A percentile compares a stretch with the other conserved stretches of the same genome.
phyloP scores from a whole-genome alignment of 257 asterid species.

The Nicotiana undulata region DNA sequence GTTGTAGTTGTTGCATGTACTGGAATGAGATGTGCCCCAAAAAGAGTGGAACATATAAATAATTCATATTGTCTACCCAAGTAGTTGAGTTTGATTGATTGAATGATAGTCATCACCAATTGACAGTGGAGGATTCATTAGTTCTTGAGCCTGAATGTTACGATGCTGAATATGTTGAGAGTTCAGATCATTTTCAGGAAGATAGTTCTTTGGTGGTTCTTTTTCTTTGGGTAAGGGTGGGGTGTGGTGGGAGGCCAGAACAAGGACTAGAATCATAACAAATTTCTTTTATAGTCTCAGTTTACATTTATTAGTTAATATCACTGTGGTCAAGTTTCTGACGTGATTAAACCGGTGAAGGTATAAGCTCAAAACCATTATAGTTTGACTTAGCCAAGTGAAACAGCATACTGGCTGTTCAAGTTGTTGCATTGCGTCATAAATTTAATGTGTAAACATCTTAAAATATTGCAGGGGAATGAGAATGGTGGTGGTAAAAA shows the following conservation, averaged over 20 bases:
- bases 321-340: not conserved
- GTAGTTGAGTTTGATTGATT: not conserved
- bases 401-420: not conserved
- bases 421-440: not conserved
- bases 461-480: constrained; percentile 22
- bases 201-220: not conserved
- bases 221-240: not conserved
- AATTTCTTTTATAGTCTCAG: not conserved
- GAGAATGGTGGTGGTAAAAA: constrained; percentile 10
- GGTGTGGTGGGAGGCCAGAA: not conserved
- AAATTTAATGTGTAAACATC: not conserved
- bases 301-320: not conserved
- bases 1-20: no score
- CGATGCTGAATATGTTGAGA: not conserved
- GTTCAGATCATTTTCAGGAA: not conserved
- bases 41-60: not conserved
- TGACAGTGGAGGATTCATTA: not conserved
- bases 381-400: not conserved
- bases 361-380: not conserved
- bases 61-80: not conserved
- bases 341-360: not conserved
- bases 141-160: not conserved
- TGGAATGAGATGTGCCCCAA: not conserved
- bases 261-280: not conserved
- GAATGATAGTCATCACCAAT: not conserved